phyloP scores from a whole-genome alignment of 768 basidiomycete genomes.

The Collybia sordida region DNA sequence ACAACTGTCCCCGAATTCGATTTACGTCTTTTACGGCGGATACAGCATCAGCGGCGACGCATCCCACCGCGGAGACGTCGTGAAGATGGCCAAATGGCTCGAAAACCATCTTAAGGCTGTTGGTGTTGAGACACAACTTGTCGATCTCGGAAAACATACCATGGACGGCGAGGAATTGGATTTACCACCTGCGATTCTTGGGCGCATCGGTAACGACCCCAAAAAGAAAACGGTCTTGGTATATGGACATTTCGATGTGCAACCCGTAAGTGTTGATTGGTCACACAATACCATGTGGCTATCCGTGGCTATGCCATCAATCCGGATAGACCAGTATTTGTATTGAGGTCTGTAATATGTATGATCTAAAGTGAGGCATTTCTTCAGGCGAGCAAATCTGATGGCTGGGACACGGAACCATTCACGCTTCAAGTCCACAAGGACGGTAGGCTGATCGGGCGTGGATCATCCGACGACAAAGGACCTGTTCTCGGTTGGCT shows the following conservation, averaged over 20 bases:
- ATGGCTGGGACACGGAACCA: slow-evolving; percentile 90
- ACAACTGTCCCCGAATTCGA: background rate
- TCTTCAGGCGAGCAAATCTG: slow-evolving; percentile 44
- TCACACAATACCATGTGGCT: background rate
- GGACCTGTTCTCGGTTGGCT: slow-evolving; percentile 89
- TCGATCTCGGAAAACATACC: slow-evolving; percentile 74
- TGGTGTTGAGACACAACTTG: slow-evolving; percentile 74
- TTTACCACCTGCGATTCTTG: slow-evolving; percentile 85
- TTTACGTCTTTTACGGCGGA: background rate
- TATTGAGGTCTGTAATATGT: background rate
- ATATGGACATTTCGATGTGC: slow-evolving; percentile 96
- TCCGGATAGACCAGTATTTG: background rate
- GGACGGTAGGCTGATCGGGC: slow-evolving; percentile 70
- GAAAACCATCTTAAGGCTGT: slow-evolving; percentile 69
- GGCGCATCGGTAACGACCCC: slow-evolving; percentile 76
- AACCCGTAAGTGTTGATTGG: slow-evolving; percentile 58
- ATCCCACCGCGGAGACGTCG: slow-evolving; percentile 69
- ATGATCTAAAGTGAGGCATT: background rate
- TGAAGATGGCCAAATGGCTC: slow-evolving; percentile 86
- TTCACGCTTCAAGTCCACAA: slow-evolving; percentile 62
- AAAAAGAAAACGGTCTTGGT: slow-evolving; percentile 92
- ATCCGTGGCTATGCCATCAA: background rate
- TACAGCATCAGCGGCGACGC: slow-evolving; percentile 71
- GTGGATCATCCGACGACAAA: slow-evolving; percentile 90
- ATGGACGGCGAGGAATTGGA: slow-evolving; percentile 65